Base-by-base conservation (phyloP, 2,329 filamentous ascomycete genomes). In the Tolypocladium amazonense region DNA sequence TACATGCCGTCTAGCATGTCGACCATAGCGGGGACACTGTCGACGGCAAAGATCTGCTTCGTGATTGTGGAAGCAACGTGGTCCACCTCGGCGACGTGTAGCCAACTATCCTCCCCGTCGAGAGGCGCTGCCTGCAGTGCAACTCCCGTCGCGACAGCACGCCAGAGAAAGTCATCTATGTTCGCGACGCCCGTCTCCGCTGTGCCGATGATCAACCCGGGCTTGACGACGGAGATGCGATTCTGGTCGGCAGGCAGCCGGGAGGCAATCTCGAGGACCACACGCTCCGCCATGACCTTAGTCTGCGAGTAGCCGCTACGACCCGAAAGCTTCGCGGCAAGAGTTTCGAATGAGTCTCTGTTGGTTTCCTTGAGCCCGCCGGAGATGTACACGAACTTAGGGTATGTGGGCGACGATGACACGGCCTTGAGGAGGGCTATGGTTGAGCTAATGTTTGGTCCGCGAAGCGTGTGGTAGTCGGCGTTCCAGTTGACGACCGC, bases 401-500 rank as follows among this genome's bases (percentile, higher is more conserved):
- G 57, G 12, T 61, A 33, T 4, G 53, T 38, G 4, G 62, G 60
- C 1, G 66, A 67, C 9, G 56, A 43, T 12, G 60, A 45, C 7
- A 62, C 52, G 2, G 58, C 62, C 18, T 59, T 54, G 14, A 69
- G 59, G 20, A 70, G 58, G 1, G 65, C 57, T 11, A 64, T 15
- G 6, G 65, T 65, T 0, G 68, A 67, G 3, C 61, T 75, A 2
- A 96, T 91, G 69, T 96, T 96, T 57, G 88, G 80, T 0, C 83
- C 78, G 67, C 82, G 84, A 64, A 96, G 80, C 53, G 84, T 83
- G 12, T 84, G 81, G 72, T 96, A 96, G 8, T 83, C 85, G 66
- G 86, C 81, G 39, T 95, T 85, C 91, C 90, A 96, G 70, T 95
- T 88, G 12, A 89, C 86, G 43, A 80, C 77, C 20, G 90, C 90